Conservation (phyloP, 192 early-diverging fungal species). For the Powellomyces hirtus region DNA sequence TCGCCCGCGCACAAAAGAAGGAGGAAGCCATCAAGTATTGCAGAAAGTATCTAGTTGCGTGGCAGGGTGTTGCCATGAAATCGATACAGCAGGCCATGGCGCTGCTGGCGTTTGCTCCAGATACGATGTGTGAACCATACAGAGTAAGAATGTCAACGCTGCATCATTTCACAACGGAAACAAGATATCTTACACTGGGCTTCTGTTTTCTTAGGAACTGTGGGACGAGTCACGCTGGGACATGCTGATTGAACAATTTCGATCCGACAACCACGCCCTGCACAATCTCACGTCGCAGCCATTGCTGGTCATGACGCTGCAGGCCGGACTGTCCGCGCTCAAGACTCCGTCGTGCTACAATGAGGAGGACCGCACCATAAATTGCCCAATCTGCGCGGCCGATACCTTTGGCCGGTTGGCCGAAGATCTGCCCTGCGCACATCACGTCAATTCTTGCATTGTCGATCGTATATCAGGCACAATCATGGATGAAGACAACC, state of each 20-base stretch:
- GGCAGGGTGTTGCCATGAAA: conserved; percentile 70
- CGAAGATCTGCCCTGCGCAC: conserved; percentile 78
- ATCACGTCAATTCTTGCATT: conserved; percentile 92
- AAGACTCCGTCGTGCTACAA: conserved; percentile 86
- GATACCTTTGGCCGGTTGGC: conserved; percentile 86
- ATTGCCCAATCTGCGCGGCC: conserved; percentile 92
- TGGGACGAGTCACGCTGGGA: conserved; percentile 77
- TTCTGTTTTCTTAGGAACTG: conserved; percentile 44
- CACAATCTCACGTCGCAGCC: conserved; percentile 86
- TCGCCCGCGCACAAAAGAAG: conserved; percentile 62
- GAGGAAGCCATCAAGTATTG: conserved; percentile 82
- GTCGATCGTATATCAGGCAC: conserved; percentile 90
- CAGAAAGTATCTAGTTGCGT: conserved; percentile 78
- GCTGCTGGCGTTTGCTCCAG: conserved; percentile 77
- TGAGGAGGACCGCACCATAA: conserved; percentile 74
- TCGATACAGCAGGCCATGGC: conserved; percentile 89
- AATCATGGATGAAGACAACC: conserved; percentile 96
- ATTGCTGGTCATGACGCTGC: conserved; percentile 80
- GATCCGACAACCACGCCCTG: conserved; percentile 81
- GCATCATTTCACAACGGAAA: background rate
- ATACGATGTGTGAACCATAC: conserved; percentile 79
- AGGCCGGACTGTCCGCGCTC: conserved; percentile 93
- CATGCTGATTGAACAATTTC: conserved; percentile 75
- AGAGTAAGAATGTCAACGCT: conserved; percentile 45
- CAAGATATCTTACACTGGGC: background rate